These are phyloP conservation scores for Picea engelmannii DNA, from an alignment of 83 land plant species.

Conservation along the genomic window DNA sequence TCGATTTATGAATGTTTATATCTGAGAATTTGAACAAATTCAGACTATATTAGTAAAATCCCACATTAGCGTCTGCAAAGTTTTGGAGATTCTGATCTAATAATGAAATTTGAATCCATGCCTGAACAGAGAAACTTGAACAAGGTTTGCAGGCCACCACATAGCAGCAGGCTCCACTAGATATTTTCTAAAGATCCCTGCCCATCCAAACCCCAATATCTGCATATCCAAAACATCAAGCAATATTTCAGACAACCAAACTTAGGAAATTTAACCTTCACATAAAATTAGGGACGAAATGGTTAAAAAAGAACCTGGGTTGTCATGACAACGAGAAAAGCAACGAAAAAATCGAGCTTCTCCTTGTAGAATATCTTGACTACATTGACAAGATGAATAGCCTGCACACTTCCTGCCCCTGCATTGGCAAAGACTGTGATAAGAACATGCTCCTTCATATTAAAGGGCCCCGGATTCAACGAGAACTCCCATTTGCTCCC, in stretches of 20 bases:
- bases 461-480: conserved; percentile 87
- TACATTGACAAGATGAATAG: conserved; percentile 67
- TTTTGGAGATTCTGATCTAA: conserved; percentile 15
- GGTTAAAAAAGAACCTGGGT: conserved; percentile 54
- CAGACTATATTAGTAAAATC: conserved; percentile 51
- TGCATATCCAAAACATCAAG: conserved; percentile 15
- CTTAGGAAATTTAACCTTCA: not conserved
- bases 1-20: conserved; percentile 50
- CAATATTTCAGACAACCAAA: not conserved
- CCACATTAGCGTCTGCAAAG: conserved; percentile 66
- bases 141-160: conserved; percentile 84
- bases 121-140: conserved; percentile 73
- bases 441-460: conserved; percentile 85
- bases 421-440: conserved; percentile 88
- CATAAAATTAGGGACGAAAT: not conserved
- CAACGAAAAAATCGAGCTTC: conserved; percentile 48
- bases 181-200: conserved; percentile 53
- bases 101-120: not conserved
- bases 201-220: conserved; percentile 64
- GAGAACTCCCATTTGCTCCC: conserved; percentile 51
- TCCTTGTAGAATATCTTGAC: conserved; percentile 68
- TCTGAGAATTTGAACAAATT: conserved; percentile 49
- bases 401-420: conserved; percentile 76
- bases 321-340: conserved; percentile 62
- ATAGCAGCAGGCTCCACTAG: conserved; percentile 81